phyloP scores from a whole-genome alignment of 2,329 filamentous ascomycete genomes.

The Apiospora kogelbergensis region DNA sequence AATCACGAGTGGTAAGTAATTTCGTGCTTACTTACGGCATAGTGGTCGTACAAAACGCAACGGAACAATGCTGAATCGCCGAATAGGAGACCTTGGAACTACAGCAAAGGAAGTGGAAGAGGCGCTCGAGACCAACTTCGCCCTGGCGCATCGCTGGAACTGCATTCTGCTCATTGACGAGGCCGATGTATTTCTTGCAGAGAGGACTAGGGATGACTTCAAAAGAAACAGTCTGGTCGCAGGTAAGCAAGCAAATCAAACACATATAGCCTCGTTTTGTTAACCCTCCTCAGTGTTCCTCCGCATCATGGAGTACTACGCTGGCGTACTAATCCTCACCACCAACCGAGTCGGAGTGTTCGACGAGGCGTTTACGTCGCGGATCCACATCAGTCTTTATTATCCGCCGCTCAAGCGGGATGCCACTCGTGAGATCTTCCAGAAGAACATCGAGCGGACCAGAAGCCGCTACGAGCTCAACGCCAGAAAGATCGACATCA shows the following conservation, averaged over 20 bases:
- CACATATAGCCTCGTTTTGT: too few species aligned
- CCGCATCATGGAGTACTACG: conserved; percentile 13
- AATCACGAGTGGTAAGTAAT: conserved; percentile 22
- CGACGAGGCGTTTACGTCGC: conserved; percentile 12
- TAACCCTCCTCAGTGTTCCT: conserved; percentile 13
- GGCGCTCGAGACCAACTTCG: conserved; percentile 17
- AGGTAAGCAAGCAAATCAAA: conserved; percentile 12
- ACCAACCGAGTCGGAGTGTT: conserved; percentile 10
- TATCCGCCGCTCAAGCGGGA: conserved; percentile 6
- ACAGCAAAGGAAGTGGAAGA: conserved; percentile 29
- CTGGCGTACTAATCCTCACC: conserved; percentile 11
- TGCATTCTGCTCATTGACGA: not conserved
- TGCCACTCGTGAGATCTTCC: not conserved
- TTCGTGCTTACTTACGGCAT: not conserved
- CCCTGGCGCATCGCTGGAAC: not conserved
- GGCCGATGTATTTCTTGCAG: not conserved
- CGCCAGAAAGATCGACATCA: not conserved
- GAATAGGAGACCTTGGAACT: conserved; percentile 20
- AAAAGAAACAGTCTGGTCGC: conserved; percentile 32
- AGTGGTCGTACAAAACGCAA: too few species aligned
- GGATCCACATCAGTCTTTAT: conserved; percentile 10
- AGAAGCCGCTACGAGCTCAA: not conserved
- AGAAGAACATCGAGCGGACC: not conserved
- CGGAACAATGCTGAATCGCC: too few species aligned
- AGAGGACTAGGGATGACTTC: conserved; percentile 17